Conservation (phyloP, 2,329 filamentous ascomycete species). For the Albifimbria verrucaria region DNA sequence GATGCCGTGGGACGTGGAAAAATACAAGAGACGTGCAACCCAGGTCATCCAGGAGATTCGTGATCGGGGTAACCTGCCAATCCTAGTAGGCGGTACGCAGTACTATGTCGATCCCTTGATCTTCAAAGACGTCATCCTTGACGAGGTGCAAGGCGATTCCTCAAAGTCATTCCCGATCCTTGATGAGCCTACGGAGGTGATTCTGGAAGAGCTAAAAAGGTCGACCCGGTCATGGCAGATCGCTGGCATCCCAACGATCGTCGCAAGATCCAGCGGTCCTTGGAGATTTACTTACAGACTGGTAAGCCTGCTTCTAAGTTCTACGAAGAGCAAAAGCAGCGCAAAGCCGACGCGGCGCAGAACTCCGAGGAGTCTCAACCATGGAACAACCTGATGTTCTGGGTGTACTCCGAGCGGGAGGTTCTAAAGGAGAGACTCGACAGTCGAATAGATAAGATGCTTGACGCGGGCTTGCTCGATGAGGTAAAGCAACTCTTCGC, state of each 20-base stretch:
- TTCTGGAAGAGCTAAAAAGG: constrained; percentile 70
- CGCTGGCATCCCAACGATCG: constrained; percentile 93
- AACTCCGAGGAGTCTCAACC: constrained; percentile 17
- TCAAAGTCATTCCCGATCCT: constrained; percentile 64
- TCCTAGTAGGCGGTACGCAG: constrained; percentile 90
- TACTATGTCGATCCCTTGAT: constrained; percentile 91
- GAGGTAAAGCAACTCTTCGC: constrained; percentile 46
- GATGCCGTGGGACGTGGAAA: constrained; percentile 77
- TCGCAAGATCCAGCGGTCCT: constrained; percentile 82
- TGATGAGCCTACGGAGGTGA: constrained; percentile 64
- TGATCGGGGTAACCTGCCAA: constrained; percentile 73
- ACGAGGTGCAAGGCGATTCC: constrained; percentile 33
- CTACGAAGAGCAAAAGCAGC: constrained; percentile 70
- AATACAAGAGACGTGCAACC: constrained; percentile 69
- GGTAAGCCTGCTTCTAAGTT: constrained; percentile 80
- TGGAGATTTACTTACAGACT: constrained; percentile 85
- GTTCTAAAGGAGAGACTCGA: constrained; percentile 69
- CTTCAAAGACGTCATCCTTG: constrained; percentile 62
- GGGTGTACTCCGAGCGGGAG: constrained; percentile 76
- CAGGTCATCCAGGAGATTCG: constrained; percentile 74
- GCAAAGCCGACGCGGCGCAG: constrained; percentile 26
- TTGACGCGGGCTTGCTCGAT: constrained; percentile 50
- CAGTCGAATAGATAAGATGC: constrained; percentile 79
- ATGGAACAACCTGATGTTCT: constrained; percentile 70
- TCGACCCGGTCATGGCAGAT: constrained; percentile 86